phyloP scores from a whole-genome alignment of 306 rosid genomes.

The Sesbania bispinosa region DNA sequence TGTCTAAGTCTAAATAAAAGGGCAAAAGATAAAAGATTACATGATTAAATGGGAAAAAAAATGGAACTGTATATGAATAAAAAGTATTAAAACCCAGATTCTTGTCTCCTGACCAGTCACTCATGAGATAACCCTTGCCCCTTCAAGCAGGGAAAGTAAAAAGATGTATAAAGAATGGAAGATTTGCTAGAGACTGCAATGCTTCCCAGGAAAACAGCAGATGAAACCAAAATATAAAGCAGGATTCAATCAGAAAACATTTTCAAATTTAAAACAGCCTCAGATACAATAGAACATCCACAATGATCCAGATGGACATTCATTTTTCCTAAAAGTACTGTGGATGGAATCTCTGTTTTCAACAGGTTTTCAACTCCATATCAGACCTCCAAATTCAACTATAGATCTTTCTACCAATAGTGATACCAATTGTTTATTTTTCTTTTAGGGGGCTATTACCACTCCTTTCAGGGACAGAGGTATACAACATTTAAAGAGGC shows the following conservation, averaged over 20 bases:
- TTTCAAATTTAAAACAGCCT: not conserved
- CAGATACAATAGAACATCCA: too few relatives aligned
- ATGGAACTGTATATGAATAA: not conserved
- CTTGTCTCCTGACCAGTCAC: not conserved
- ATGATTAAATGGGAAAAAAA: conserved; percentile 1
- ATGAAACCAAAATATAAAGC: not conserved
- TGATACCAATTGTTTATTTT: not conserved
- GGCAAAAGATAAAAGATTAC: conserved; percentile 9
- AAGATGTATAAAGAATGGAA: not conserved
- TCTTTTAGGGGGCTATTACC: not conserved
- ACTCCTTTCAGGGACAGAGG: not conserved
- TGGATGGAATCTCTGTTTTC: not conserved
- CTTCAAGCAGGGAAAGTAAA: not conserved
- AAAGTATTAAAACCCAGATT: conserved; percentile 14
- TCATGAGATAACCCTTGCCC: not conserved
- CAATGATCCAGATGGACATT: not conserved
- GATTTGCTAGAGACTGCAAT: not conserved
- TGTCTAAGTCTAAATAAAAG: conserved; percentile 26
- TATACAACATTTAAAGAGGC: not conserved
- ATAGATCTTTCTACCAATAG: not conserved
- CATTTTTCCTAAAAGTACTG: not conserved
- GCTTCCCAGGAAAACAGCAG: conserved; percentile 7
- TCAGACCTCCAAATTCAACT: not conserved
- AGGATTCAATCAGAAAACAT: not conserved
- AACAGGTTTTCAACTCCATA: not conserved